Conservation (phyloP, 768 basidiomycete genomes). For the Cystobasidium ongulense region DNA sequence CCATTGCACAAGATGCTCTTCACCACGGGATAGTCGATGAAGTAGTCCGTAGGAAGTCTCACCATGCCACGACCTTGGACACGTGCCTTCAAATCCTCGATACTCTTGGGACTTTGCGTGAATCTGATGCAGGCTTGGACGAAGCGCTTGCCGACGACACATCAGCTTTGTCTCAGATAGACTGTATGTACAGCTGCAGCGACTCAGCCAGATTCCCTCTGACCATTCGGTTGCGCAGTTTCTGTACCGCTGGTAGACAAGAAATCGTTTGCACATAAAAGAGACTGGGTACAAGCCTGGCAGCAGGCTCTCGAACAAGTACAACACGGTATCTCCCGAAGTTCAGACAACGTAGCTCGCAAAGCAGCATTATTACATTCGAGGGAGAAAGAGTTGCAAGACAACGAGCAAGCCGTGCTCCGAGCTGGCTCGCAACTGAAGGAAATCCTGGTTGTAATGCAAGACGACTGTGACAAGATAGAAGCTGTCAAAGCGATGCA, state of each 20-base stretch:
- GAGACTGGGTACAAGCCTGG: neutral
- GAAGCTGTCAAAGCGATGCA: neutral
- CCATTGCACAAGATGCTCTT: neutral
- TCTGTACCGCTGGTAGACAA: neutral
- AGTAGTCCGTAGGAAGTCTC: neutral
- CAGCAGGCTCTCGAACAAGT: neutral
- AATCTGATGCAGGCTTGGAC: neutral
- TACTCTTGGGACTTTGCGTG: neutral
- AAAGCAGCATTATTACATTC: neutral
- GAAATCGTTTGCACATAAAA: neutral
- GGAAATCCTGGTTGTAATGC: neutral
- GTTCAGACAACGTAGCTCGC: neutral
- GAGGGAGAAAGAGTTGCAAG: neutral
- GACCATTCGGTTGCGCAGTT: neutral
- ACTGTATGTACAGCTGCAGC: neutral
- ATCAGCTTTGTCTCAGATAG: neutral
- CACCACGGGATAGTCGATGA: neutral
- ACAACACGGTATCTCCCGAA: neutral
- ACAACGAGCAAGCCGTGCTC: neutral
- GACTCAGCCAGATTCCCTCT: too few species aligned
- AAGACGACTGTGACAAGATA: neutral
- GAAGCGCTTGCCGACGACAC: neutral
- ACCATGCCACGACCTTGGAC: neutral
- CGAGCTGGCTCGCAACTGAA: neutral
- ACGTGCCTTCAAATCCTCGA: neutral